phyloP scores from a whole-genome alignment of 345 rosid species.

The Euclidium syriacum region DNA sequence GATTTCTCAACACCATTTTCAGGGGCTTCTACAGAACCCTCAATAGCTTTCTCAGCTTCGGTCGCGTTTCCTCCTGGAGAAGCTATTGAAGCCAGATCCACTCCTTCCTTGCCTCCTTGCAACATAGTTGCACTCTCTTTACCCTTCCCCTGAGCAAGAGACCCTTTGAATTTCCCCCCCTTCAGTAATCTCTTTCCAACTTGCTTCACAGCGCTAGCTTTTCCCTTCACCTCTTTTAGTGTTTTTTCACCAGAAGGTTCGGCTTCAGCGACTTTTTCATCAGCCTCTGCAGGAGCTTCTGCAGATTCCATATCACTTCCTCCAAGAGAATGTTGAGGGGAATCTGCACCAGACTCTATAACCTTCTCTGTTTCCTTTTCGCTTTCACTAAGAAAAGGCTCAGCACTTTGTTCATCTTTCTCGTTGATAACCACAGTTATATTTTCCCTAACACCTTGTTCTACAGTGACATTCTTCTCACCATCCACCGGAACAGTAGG shows the following conservation, averaged over 20 bases:
- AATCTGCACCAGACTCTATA: constrained; percentile 8
- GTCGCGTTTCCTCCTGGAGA: constrained; percentile 23
- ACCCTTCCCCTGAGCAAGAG: neutral
- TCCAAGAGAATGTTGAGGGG: constrained; percentile 2
- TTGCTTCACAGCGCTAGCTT: neutral
- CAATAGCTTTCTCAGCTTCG: constrained; percentile 27
- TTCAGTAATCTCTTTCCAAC: constrained; percentile 1
- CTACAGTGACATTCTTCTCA: constrained; percentile 17
- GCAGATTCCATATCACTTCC: constrained; percentile 2
- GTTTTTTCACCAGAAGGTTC: constrained; percentile 5
- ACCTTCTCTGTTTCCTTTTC: constrained; percentile 12
- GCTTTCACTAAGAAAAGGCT: constrained; percentile 13
- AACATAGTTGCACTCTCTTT: neutral
- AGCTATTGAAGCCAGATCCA: neutral
- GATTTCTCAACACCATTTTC: constrained; percentile 10
- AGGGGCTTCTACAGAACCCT: constrained; percentile 20
- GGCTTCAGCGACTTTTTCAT: neutral
- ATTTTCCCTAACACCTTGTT: neutral
- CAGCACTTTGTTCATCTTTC: constrained; percentile 1
- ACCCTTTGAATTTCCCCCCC: constrained; percentile 1
- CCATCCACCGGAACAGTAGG: constrained; percentile 9
- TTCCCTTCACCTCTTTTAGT: neutral
- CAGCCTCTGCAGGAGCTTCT: neutral
- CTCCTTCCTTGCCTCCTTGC: neutral
- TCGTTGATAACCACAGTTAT: neutral